These are phyloP conservation scores for Exophiala phaeomuriformis DNA, from an alignment of 2,329 filamentous ascomycete species.

Conservation along the genomic window DNA sequence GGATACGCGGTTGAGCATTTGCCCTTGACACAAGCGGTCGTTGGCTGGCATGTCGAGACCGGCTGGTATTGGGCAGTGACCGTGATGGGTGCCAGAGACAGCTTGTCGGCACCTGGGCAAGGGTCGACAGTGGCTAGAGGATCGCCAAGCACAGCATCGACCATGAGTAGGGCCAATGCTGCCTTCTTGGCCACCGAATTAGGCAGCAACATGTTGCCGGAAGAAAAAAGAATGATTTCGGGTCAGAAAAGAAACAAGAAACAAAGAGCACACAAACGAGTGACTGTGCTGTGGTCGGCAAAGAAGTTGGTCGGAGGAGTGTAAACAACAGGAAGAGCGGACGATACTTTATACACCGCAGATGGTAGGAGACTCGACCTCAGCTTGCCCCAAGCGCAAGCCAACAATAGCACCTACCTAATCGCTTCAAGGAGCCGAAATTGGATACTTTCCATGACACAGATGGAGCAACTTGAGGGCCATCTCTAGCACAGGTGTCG, in stretches of 20 bases:
- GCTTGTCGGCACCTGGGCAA: constrained; percentile 1
- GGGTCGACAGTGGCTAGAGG: constrained; percentile 7
- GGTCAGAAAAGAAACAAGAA: constrained; percentile 3
- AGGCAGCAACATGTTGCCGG: constrained; percentile 5
- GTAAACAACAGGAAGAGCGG: background rate
- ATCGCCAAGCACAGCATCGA: constrained; percentile 2
- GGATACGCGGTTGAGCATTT: constrained; percentile 8
- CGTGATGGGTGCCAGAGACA: constrained; percentile 3
- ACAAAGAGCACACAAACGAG: constrained; percentile 1
- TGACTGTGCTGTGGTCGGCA: constrained; percentile 5
- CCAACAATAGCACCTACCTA: background rate
- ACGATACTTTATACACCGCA: background rate
- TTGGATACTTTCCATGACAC: background rate
- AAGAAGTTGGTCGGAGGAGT: background rate
- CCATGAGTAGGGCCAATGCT: constrained; percentile 4
- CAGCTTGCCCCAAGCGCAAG: background rate
- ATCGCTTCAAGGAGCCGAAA: background rate
- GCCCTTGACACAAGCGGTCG: constrained; percentile 7
- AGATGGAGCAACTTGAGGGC: background rate
- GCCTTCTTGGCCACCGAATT: background rate
- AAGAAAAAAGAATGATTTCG: constrained; percentile 1
- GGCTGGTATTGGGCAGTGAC: constrained; percentile 15
- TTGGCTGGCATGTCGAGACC: constrained; percentile 9
- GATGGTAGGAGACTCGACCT: background rate
- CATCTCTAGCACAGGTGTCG: background rate